Evolutionary conservation across 2,329 filamentous ascomycete species (phyloP).

Genomic region (Lachnellula cervina): DNA sequence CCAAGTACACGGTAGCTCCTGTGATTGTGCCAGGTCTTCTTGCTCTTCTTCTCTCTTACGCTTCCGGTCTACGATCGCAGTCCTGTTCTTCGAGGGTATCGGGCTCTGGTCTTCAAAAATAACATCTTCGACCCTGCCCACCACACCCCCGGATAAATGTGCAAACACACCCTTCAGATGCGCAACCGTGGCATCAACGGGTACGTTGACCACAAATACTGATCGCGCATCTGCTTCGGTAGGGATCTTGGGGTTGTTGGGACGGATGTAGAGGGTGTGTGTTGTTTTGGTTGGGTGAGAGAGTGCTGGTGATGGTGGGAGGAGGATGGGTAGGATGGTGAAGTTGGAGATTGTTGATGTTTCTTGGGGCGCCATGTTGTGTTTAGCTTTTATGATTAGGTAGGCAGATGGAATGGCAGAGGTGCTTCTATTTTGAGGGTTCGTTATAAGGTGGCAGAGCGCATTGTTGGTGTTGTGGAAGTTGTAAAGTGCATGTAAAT

Average conservation of each 20-base stretch:
- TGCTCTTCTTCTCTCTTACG: constrained; percentile 50
- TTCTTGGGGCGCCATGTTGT: constrained; percentile 6
- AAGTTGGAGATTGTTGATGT: constrained; percentile 26
- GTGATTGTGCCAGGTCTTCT: constrained; percentile 51
- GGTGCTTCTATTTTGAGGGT: background rate
- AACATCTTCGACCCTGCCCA: constrained; percentile 72
- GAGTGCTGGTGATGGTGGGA: constrained; percentile 36
- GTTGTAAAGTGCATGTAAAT: background rate
- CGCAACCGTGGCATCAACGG: constrained; percentile 72
- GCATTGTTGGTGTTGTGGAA: background rate
- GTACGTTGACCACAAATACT: constrained; percentile 87
- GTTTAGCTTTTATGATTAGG: too few relatives aligned
- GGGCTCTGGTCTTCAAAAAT: constrained; percentile 63
- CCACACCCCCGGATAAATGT: constrained; percentile 62
- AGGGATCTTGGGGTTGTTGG: constrained; percentile 74
- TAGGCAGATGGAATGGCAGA: background rate
- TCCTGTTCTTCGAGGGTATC: constrained; percentile 2
- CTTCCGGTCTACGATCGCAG: constrained; percentile 27
- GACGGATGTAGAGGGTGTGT: constrained; percentile 84
- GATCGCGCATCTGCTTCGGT: constrained; percentile 70
- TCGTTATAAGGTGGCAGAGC: background rate
- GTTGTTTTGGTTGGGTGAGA: constrained; percentile 55
- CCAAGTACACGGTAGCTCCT: constrained; percentile 68
- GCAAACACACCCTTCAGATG: constrained; percentile 75
- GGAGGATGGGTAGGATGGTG: constrained; percentile 26